These are phyloP conservation scores for Gossypioides kirkii DNA, from an alignment of 345 rosid genomes.

Conservation along the genomic window DNA sequence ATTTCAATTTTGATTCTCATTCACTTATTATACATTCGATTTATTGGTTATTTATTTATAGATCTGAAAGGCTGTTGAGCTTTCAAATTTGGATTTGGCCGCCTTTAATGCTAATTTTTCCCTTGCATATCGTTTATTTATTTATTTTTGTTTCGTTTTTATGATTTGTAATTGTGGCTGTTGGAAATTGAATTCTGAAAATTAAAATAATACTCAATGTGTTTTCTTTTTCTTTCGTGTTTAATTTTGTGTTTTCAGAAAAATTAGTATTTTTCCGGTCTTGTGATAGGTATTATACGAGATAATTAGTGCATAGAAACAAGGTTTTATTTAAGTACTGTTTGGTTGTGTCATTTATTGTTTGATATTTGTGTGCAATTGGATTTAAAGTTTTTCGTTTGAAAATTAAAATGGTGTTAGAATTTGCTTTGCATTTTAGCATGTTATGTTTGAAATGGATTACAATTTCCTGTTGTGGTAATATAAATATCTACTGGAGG, in stretches of 20 bases:
- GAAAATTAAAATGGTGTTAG: not conserved
- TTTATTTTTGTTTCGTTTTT: no score
- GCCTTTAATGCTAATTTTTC: not conserved
- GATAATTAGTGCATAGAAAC: not conserved
- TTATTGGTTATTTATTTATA: not conserved
- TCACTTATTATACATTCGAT: no score
- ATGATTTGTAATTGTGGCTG: not conserved
- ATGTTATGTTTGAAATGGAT: no score
- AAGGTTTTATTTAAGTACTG: not conserved
- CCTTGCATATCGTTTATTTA: not conserved
- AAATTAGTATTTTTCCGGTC: not conserved
- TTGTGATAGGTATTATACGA: not conserved
- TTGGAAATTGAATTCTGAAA: not conserved
- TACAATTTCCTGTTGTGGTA: no score
- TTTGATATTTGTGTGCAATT: not conserved
- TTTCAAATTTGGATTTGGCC: not conserved
- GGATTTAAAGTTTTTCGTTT: not conserved
- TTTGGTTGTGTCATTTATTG: not conserved
- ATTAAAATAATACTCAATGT: not conserved
- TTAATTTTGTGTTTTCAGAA: not conserved
- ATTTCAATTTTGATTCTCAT: not conserved
- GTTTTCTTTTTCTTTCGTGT: not conserved
- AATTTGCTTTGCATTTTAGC: not conserved
- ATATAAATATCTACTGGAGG: no score
- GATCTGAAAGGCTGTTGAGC: not conserved